A percentile compares a stretch with the other conserved stretches of the same genome.
Conservation (phyloP, 1,284 basidiomycete species). For the Marasmius sp. region DNA sequence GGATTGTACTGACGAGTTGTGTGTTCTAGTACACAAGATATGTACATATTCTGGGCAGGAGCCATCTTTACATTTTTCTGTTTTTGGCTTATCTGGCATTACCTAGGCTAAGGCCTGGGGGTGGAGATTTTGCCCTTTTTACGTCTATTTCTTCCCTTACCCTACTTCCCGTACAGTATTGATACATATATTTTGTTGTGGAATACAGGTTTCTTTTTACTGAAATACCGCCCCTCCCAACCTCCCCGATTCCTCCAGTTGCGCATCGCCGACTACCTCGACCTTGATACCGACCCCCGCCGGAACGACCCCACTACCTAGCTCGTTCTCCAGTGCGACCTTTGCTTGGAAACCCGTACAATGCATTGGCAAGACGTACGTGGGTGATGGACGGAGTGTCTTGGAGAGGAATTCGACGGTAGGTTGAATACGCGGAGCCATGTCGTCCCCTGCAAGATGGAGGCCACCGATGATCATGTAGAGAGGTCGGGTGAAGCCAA, state of each 20-base stretch:
- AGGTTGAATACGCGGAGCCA: slow-evolving; percentile 58
- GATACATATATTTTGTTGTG: background rate
- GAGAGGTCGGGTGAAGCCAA: slow-evolving; percentile 63
- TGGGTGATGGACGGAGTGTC: slow-evolving; percentile 58
- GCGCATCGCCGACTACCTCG: slow-evolving; percentile 44
- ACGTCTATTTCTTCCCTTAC: background rate
- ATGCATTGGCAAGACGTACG: slow-evolving; percentile 80
- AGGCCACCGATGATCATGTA: slow-evolving; percentile 82
- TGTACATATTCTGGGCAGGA: slow-evolving; percentile 86
- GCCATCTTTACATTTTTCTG: slow-evolving; percentile 86
- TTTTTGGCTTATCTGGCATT: slow-evolving; percentile 89
- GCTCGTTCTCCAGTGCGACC: slow-evolving; percentile 60
- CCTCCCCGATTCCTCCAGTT: slow-evolving; percentile 26
- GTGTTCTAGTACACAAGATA: slow-evolving; percentile 78
- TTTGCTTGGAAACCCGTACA: slow-evolving; percentile 78
- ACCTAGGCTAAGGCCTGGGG: slow-evolving; percentile 62
- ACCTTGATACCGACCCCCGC: slow-evolving; percentile 73
- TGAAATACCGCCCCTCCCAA: slow-evolving; percentile 17
- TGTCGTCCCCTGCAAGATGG: slow-evolving; percentile 71
- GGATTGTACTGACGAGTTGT: background rate
- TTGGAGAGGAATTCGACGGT: slow-evolving; percentile 72
- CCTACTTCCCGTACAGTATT: background rate
- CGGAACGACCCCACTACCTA: slow-evolving; percentile 75
- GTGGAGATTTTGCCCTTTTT: background rate
- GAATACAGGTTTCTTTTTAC: background rate